phyloP scores from a whole-genome alignment of 2,329 filamentous ascomycete species.

The Fusarium armeniacum region DNA sequence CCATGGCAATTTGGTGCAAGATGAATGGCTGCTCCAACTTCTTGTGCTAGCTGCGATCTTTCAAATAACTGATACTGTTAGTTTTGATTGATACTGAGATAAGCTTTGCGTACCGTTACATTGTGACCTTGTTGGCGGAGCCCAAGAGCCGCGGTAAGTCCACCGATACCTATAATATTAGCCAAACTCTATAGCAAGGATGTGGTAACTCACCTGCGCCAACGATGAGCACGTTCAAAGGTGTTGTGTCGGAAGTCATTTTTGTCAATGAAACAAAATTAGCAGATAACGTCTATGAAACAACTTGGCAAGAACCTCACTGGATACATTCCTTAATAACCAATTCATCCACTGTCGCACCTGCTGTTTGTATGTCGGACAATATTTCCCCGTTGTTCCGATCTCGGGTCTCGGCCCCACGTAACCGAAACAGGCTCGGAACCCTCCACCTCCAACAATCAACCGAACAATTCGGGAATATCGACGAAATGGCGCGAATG shows the following conservation, averaged over 20 bases:
- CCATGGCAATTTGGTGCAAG: constrained; percentile 73
- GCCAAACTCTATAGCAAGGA: fast-evolving
- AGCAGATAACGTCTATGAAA: background rate
- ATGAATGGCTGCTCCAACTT: constrained; percentile 73
- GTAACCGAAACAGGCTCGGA: constrained; percentile 28
- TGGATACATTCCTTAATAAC: constrained; percentile 11
- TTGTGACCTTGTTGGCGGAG: constrained; percentile 63
- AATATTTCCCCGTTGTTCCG: constrained; percentile 15
- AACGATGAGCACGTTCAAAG: constrained; percentile 41
- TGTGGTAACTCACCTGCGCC: constrained; percentile 35
- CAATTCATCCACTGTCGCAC: background rate
- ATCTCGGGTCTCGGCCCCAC: constrained; percentile 40
- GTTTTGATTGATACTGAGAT: background rate
- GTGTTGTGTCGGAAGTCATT: constrained; percentile 18
- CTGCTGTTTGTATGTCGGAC: background rate
- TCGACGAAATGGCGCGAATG: constrained; percentile 10
- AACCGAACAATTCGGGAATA: constrained; percentile 11
- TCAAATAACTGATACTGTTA: constrained; percentile 63
- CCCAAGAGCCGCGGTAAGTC: constrained; percentile 63
- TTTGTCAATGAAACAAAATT: background rate
- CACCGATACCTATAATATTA: constrained; percentile 59
- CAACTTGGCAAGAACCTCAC: background rate
- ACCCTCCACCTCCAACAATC: constrained; percentile 23
- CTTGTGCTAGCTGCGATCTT: constrained; percentile 67
- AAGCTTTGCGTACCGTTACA: constrained; percentile 54